Conservation (phyloP, 805 yeast genomes). For the Wickerhamomyces ciferrii region DNA sequence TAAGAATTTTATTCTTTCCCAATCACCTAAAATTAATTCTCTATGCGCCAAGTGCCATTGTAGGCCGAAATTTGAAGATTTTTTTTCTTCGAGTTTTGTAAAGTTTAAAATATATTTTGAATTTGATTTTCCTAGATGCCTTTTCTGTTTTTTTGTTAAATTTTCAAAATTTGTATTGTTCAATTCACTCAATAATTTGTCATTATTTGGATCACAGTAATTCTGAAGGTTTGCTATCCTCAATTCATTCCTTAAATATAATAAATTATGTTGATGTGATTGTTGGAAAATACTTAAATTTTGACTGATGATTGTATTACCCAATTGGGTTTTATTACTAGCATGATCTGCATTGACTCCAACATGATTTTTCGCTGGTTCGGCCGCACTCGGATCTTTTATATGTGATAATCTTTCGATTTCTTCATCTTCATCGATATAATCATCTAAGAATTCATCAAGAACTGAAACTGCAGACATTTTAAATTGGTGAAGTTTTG, state of each 20-base stretch:
- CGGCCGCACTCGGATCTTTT: background rate
- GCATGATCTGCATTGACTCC: background rate
- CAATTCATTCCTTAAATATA: background rate
- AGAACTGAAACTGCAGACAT: too few species aligned
- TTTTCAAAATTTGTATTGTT: background rate
- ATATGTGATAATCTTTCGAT: background rate
- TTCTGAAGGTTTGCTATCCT: background rate
- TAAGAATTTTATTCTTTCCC: conserved; percentile 6
- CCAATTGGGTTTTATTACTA: too few species aligned
- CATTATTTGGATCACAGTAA: background rate
- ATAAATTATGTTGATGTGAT: background rate
- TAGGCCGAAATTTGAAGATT: conserved; percentile 7
- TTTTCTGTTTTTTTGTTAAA: background rate
- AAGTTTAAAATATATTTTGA: background rate
- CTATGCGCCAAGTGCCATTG: conserved; percentile 4
- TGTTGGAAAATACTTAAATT: background rate
- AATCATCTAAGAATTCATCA: background rate
- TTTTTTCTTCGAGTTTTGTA: background rate
- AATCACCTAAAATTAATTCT: conserved; percentile 2
- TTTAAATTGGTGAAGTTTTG: too few species aligned
- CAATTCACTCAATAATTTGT: background rate
- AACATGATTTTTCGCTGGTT: background rate
- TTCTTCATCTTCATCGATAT: background rate
- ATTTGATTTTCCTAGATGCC: background rate
- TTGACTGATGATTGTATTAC: too few species aligned